Conservation (phyloP, 768 basidiomycete species). For the Phaffia australis region DNA sequence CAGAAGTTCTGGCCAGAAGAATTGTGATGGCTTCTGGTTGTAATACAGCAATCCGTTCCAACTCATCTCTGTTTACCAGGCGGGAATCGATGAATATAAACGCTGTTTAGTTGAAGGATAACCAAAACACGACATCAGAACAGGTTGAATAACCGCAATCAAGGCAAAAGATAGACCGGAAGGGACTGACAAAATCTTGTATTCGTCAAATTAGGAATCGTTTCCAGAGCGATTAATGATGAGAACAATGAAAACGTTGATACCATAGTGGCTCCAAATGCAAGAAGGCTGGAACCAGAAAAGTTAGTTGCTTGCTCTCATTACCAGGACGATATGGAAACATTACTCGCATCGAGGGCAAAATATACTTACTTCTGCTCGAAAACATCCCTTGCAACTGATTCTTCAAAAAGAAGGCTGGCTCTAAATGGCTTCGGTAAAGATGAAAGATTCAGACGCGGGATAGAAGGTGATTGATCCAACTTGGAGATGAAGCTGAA, state of each 20-base stretch:
- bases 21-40: conserved; percentile 10
- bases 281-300: background rate
- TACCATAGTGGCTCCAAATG: background rate
- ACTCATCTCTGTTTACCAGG: background rate
- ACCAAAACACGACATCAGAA: background rate
- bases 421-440: background rate
- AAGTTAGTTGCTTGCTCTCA: background rate
- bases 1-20: conserved; percentile 4
- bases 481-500: conserved; percentile 10
- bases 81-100: conserved; percentile 17
- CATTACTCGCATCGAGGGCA: background rate
- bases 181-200: background rate
- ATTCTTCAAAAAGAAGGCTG: background rate
- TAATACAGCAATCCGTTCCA: background rate
- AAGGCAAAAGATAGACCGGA: background rate
- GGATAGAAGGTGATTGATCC: background rate
- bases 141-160: background rate
- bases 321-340: background rate
- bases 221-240: background rate
- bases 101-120: background rate
- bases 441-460: background rate
- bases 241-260: background rate
- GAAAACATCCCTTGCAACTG: background rate
- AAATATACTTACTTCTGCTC: background rate
- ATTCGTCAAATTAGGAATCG: background rate